These are phyloP conservation scores for Trichoderma citrinoviride DNA, from an alignment of 2,329 filamentous ascomycete species.

Conservation along the genomic window DNA sequence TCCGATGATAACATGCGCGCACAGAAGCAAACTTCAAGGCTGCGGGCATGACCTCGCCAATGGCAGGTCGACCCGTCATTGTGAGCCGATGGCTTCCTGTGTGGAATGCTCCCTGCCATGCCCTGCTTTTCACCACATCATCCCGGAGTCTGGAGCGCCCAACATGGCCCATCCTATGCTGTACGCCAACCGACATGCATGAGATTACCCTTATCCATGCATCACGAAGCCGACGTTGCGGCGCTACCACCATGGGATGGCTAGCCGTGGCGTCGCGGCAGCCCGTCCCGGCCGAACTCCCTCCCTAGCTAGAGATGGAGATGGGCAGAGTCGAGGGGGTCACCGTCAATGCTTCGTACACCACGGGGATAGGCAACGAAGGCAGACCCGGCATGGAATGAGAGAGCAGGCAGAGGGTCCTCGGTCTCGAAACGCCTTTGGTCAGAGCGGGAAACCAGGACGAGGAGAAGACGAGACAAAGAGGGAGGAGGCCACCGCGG, in stretches of 20 bases:
- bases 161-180: neutral
- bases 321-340: neutral
- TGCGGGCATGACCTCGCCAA: neutral
- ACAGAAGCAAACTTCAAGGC: neutral
- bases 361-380: slow-evolving; percentile 12
- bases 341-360: slow-evolving; percentile 3
- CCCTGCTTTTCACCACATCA: neutral
- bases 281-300: slow-evolving; percentile 3
- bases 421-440: neutral
- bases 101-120: neutral
- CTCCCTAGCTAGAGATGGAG: slow-evolving; percentile 6
- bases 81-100: neutral
- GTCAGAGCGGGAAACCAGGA: neutral
- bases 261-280: slow-evolving; percentile 15
- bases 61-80: neutral
- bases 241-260: neutral
- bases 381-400: neutral
- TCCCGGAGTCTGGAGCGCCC: neutral
- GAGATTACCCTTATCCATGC: neutral
- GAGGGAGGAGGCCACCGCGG: slow-evolving; percentile 26
- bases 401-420: neutral
- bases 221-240: slow-evolving; percentile 10
- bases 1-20: slow-evolving; percentile 9
- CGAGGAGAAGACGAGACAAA: neutral
- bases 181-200: neutral